These are phyloP conservation scores for Russula brevipes DNA, from an alignment of 768 basidiomycete genomes.

Conservation along the genomic window DNA sequence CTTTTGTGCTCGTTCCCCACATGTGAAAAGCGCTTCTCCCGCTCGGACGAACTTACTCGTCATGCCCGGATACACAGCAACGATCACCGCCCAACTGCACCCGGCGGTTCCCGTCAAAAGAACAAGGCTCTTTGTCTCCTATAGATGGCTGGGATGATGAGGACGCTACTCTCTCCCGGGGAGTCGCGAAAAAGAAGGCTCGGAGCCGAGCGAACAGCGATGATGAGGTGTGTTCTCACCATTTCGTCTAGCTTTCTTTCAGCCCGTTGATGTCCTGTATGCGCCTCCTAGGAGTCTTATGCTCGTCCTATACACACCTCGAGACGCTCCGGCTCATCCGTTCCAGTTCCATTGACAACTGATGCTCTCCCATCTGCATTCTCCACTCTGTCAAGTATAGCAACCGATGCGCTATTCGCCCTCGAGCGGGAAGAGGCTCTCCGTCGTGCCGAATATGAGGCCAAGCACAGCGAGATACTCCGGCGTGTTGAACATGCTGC, in stretches of 20 bases:
- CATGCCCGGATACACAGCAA: constrained; percentile 90
- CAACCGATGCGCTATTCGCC: constrained; percentile 85
- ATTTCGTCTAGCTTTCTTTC: not conserved
- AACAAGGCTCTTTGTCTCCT: constrained; percentile 7
- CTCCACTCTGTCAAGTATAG: constrained; percentile 64
- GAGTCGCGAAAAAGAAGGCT: constrained; percentile 44
- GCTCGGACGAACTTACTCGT: constrained; percentile 96
- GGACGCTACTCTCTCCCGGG: constrained; percentile 7
- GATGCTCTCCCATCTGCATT: constrained; percentile 34
- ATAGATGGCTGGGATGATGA: constrained; percentile 23
- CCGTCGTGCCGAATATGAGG: constrained; percentile 59
- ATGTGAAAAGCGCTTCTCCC: constrained; percentile 98
- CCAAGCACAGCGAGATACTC: constrained; percentile 42
- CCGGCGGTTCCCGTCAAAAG: constrained; percentile 8
- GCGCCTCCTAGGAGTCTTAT: constrained; percentile 34
- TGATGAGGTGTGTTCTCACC: constrained; percentile 63
- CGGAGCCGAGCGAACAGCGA: constrained; percentile 74
- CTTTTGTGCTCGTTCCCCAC: constrained; percentile 86
- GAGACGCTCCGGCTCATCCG: constrained; percentile 10
- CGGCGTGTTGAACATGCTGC: constrained; percentile 34
- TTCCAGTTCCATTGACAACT: constrained; percentile 29
- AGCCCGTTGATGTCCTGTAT: constrained; percentile 21
- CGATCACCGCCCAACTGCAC: constrained; percentile 36
- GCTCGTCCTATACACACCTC: constrained; percentile 32
- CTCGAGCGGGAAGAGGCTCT: constrained; percentile 79